Base-by-base conservation (phyloP, 108 stramenopile species). In the Ochromonas danica region DNA sequence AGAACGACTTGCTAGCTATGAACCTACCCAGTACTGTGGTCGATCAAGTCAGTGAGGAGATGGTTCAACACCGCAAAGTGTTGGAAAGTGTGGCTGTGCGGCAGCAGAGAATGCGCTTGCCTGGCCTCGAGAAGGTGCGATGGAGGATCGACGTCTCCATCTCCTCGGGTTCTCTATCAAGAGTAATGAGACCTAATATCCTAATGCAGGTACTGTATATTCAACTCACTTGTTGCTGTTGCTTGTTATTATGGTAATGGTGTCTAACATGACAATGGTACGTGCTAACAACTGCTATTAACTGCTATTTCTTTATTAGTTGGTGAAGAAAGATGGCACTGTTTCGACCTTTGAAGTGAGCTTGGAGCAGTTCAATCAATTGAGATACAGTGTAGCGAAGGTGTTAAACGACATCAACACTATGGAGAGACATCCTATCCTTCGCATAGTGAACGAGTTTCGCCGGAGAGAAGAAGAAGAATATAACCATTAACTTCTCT, bases 371-470 rank as follows among this genome's bases (percentile, higher is more conserved):
- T 75, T 75, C 72, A 27, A 75, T 27, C 72, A 75, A 36, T 41
- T 75, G 31, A 6, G 72, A 27, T 75, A 75, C 51, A 27, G 31
- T 27, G 72, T 75, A 10, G 72, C 72, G 30, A 75, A 75, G 51
- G 72, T 75, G 36, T 36, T 75, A 41, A 27, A 75, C 40, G 72
- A 75, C 10, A 75, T 75, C 14, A 6, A 75, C 6, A 75, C 72
- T 6, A 6, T 75, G 28, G 72, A 75, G 40, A 38, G 72, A 27
- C 72, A 75, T 41, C 72, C 72, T 28, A 75, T 75, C 25, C 6
- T 75, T 3, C 36, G 72, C 36, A 75, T 75, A 6, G 40, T 75
- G 3, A 75, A 75, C 31, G 72, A 75, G 51, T 75, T 75, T 41
- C 3, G 38, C 6, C 36, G 72, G 30, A 27, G 72, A 27, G 72